phyloP scores from a whole-genome alignment of 495 filamentous ascomycete species.

The Xylaria sp. region DNA sequence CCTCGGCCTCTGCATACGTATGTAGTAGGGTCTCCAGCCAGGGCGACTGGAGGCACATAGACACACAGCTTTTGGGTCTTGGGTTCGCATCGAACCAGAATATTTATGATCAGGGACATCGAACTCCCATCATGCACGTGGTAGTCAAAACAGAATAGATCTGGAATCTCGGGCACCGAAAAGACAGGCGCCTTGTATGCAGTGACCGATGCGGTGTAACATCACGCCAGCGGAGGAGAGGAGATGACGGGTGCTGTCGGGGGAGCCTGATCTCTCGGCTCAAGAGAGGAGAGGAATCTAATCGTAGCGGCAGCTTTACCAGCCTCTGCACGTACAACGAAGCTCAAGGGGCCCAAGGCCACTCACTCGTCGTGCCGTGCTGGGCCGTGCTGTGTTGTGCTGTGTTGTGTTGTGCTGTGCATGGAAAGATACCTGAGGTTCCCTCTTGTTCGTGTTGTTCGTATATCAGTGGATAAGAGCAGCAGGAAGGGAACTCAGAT shows the following conservation, averaged over 20 bases:
- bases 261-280: not conserved
- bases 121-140: constrained; percentile 26
- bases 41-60: not conserved
- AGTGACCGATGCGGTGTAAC: constrained; percentile 23
- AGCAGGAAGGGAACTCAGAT: not conserved
- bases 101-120: constrained; percentile 1
- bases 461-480: not conserved
- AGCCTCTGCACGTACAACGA: not conserved
- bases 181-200: constrained; percentile 13
- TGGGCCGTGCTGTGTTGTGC: too few relatives aligned
- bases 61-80: constrained; percentile 8
- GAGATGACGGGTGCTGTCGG: constrained; percentile 15
- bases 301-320: not conserved
- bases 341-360: not conserved
- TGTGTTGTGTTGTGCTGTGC: not conserved
- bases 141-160: constrained; percentile 23
- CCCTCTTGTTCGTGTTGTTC: not conserved
- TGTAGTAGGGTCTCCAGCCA: not conserved
- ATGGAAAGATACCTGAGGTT: not conserved
- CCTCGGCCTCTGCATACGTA: constrained; percentile 6
- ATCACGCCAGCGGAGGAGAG: not conserved
- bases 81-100: constrained; percentile 21
- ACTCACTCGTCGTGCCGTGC: not conserved
- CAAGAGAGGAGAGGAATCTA: not conserved
- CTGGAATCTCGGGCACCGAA: constrained; percentile 17